Percentiles rank a stretch among this genome's conserved stretches.
phyloP scores from a whole-genome alignment of 2,329 filamentous ascomycete species.

The Epicoccum sorghinum region DNA sequence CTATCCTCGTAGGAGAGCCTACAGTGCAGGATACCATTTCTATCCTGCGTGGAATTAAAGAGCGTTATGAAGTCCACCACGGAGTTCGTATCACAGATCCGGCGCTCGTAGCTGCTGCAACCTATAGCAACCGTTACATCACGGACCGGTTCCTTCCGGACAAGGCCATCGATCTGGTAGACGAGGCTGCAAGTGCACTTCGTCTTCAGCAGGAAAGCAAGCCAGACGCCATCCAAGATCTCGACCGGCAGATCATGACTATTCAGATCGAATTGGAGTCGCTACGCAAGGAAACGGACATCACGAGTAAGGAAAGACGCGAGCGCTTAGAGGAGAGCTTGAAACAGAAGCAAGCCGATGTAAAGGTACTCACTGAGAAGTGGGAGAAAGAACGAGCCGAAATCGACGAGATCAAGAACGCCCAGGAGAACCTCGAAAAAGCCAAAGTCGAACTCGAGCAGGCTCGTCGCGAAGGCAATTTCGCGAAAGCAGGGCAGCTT shows the following conservation, averaged over 20 bases:
- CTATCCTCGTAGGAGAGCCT: slow-evolving; percentile 91
- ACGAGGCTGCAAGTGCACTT: slow-evolving; percentile 90
- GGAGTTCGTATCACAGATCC: slow-evolving; percentile 94
- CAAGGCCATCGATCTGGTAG: slow-evolving; percentile 96
- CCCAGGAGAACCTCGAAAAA: slow-evolving; percentile 86
- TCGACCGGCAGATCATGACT: slow-evolving; percentile 95
- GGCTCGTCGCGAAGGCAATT: slow-evolving; percentile 86
- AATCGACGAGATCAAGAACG: slow-evolving; percentile 84
- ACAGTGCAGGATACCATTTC: slow-evolving; percentile 91
- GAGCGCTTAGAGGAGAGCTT: slow-evolving; percentile 83
- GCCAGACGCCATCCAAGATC: slow-evolving; percentile 87
- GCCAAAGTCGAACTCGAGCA: slow-evolving; percentile 85
- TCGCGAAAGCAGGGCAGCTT: slow-evolving; percentile 87
- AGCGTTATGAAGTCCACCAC: slow-evolving; percentile 96
- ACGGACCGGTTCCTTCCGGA: slow-evolving; percentile 95
- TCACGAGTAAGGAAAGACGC: slow-evolving; percentile 84
- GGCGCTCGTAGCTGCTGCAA: slow-evolving; percentile 87
- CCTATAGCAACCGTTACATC: slow-evolving; percentile 93
- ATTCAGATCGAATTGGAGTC: slow-evolving; percentile 97
- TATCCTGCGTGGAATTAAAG: slow-evolving; percentile 94
- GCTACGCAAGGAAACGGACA: slow-evolving; percentile 88
- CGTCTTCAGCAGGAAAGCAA: slow-evolving; percentile 96
- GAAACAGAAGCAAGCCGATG: slow-evolving; percentile 77
- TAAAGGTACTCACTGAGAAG: slow-evolving; percentile 73
- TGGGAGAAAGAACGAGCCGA: slow-evolving; percentile 92